Evolutionary conservation across 108 stramenopile genomes (phyloP).

Genomic region (Asterionellopsis glacialis): DNA sequence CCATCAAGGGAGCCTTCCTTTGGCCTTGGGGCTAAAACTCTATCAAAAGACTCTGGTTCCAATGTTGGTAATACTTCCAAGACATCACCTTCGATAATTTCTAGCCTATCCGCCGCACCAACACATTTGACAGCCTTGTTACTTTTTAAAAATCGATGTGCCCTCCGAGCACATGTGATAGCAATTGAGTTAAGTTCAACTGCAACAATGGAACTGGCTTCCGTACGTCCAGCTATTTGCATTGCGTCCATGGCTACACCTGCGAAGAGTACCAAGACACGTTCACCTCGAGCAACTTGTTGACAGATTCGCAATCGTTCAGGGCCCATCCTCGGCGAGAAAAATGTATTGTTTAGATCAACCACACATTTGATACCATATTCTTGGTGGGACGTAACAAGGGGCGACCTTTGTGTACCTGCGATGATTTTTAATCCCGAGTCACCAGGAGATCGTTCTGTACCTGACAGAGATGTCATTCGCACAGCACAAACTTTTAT

Average conservation of each 20-base stretch:
- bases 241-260: slow-evolving; percentile 87
- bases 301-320: slow-evolving; percentile 80
- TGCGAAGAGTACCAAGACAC: slow-evolving; percentile 74
- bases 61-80: slow-evolving; percentile 51
- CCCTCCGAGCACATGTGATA: slow-evolving; percentile 52
- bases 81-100: slow-evolving; percentile 75
- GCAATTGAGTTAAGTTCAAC: slow-evolving; percentile 79
- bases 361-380: slow-evolving; percentile 84
- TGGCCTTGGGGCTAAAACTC: slow-evolving; percentile 78
- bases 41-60: slow-evolving; percentile 45
- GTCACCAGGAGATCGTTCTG: slow-evolving; percentile 63
- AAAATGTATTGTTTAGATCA: slow-evolving; percentile 78
- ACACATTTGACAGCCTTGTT: slow-evolving; percentile 71
- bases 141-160: slow-evolving; percentile 60
- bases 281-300: slow-evolving; percentile 77
- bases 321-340: slow-evolving; percentile 78
- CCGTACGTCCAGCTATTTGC: slow-evolving; percentile 75
- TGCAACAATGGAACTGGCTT: slow-evolving; percentile 54
- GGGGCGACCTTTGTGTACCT: slow-evolving; percentile 50
- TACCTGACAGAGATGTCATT: slow-evolving; percentile 27
- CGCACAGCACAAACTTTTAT: slow-evolving; percentile 48
- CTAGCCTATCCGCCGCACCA: slow-evolving; percentile 67
- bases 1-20: slow-evolving; percentile 80
- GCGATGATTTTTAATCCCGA: slow-evolving; percentile 59
- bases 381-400: slow-evolving; percentile 79